Percentiles rank a stretch among this genome's conserved stretches.
phyloP scores from a whole-genome alignment of 768 basidiomycete species.

The Cystoderma amianthinum region DNA sequence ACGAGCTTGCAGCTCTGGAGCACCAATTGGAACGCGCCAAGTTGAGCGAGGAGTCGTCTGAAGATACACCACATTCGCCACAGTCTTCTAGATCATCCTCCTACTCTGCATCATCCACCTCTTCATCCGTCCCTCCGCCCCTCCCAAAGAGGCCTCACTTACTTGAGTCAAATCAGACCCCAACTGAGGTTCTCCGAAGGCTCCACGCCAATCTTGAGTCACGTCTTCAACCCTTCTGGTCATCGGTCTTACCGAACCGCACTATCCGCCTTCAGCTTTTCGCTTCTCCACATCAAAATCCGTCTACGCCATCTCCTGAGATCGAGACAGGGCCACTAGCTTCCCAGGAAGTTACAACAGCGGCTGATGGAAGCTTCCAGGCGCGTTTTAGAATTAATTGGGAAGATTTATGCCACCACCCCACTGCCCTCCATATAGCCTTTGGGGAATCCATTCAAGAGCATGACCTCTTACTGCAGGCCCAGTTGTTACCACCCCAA shows the following conservation, averaged over 20 bases:
- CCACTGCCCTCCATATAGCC: conserved; percentile 46
- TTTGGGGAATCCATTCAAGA: conserved; percentile 46
- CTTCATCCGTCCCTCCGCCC: conserved; percentile 1
- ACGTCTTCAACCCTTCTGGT: conserved; percentile 78
- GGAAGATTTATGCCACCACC: conserved; percentile 62
- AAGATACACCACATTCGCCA: conserved; percentile 11
- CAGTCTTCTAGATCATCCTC: conserved; percentile 10
- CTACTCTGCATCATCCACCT: conserved; percentile 1
- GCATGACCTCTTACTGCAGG: conserved; percentile 47
- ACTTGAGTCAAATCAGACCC: conserved; percentile 9
- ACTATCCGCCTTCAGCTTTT: conserved; percentile 59
- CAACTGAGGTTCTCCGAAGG: conserved; percentile 31
- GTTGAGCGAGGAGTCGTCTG: conserved; percentile 7
- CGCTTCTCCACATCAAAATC: conserved; percentile 24
- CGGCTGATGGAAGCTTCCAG: conserved; percentile 69
- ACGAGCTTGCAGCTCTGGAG: conserved; percentile 50
- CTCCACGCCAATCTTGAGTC: conserved; percentile 72
- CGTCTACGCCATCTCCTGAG: conserved; percentile 10
- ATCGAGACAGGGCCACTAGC: conserved; percentile 38
- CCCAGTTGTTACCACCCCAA: conserved; percentile 38
- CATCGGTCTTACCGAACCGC: conserved; percentile 58
- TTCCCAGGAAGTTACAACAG: conserved; percentile 46
- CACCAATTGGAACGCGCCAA: conserved; percentile 35
- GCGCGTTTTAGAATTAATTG: conserved; percentile 56
- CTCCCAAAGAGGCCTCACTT: conserved; percentile 3